Conservation (phyloP, 495 filamentous ascomycete genomes). For the Hypoxylon subgilvum region DNA sequence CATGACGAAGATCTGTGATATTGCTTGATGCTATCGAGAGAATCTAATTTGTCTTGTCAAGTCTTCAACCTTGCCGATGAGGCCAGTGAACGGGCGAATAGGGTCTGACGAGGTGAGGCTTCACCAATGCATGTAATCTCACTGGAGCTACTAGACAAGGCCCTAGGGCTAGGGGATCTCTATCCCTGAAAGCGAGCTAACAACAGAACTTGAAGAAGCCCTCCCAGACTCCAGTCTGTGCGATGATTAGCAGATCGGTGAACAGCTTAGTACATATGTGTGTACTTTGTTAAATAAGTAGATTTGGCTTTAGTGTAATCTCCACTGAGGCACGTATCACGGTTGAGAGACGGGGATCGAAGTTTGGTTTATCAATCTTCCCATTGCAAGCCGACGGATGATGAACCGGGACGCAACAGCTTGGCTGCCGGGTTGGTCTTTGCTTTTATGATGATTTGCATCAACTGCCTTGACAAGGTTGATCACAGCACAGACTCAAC, state of each 20-base stretch:
- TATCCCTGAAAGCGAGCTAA: slow-evolving; percentile 19
- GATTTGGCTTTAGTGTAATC: slow-evolving; percentile 22
- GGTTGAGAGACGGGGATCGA: slow-evolving; percentile 13
- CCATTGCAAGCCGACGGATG: slow-evolving; percentile 31
- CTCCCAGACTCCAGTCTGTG: slow-evolving; percentile 13
- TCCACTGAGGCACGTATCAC: slow-evolving; percentile 25
- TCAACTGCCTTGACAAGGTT: slow-evolving; percentile 30
- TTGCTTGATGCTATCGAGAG: slow-evolving; percentile 20
- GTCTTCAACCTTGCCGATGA: slow-evolving; percentile 25
- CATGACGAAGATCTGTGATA: slow-evolving; percentile 27
- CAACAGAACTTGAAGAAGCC: slow-evolving; percentile 9
- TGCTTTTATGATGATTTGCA: slow-evolving; percentile 41
- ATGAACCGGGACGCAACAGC: slow-evolving; percentile 38
- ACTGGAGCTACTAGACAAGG: slow-evolving; percentile 12
- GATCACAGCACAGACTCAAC: slow-evolving; percentile 20
- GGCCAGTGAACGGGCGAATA: slow-evolving; percentile 32
- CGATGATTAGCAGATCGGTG: slow-evolving; percentile 33
- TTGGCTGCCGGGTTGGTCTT: slow-evolving; percentile 34
- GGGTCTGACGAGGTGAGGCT: slow-evolving; percentile 30
- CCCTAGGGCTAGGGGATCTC: slow-evolving; percentile 12
- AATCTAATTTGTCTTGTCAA: slow-evolving; percentile 29
- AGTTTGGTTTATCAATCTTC: slow-evolving; percentile 17
- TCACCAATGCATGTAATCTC: slow-evolving; percentile 37
- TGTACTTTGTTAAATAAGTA: slow-evolving; percentile 21
- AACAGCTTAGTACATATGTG: too few species aligned